Evolutionary conservation across 148 eudicot species (phyloP), one percentile per base, ranked within the genome.

Genomic region (Selenicereus undatus): DNA sequence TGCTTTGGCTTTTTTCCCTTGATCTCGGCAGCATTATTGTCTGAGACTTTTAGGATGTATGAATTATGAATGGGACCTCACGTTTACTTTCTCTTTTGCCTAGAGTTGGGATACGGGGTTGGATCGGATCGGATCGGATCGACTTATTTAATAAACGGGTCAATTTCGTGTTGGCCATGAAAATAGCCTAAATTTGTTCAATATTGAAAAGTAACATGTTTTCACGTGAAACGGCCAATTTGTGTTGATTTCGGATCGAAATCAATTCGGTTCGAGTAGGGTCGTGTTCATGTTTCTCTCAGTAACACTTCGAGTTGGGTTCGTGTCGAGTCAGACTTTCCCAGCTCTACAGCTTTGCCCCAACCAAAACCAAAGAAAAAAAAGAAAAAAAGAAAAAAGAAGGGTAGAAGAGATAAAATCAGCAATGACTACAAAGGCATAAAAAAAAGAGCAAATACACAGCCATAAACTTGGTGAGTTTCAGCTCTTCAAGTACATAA

Each of bases 1-100:
- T 26, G 56, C 73, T 75, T 75, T 83, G 78, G 75, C 83, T 32
- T 73, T 77, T 76, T 62, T 64, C 68, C 74, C 27, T 78, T 78
- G 14, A 62, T 48, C 73, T 73, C 70, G 76, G 32, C 73, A 35
- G 30, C 43, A 82, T 82, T 69, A 82, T 78, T 74, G 26, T 51
- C 42, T 4, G 14, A 73, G 52, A 22, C 42, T 42, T 35, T 39
- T 22, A 43, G 48, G 75, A 24, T 73, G 52, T 73, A 9, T 56
- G 52, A 56, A 16, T 56, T 56, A 56, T 73, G 75, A 32, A 43
- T 42, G 75, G 75, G n/a, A 43, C 75, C 75, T 17, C 29, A 71
- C 8, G 24, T 30, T 71, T 71, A 24, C 26, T 64, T 9, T 22
- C 43, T 27, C 26, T 26, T 26, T 48, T 48, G 50, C 50, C 32